These are phyloP conservation scores for Immersiella caudata DNA, from an alignment of 495 filamentous ascomycete genomes.

Conservation along the genomic window DNA sequence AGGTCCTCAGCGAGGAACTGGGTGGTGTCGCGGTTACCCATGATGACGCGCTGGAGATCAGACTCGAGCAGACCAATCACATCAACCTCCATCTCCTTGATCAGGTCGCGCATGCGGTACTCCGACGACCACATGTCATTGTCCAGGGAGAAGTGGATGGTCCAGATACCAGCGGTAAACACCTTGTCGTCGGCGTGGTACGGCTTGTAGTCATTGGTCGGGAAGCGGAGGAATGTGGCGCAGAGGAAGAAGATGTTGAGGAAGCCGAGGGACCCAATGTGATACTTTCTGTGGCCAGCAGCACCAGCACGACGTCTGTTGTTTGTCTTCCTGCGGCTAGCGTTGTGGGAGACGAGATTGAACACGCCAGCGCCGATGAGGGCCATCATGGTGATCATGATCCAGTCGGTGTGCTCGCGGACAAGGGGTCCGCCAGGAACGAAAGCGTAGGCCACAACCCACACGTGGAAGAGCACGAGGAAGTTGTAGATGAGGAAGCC, in stretches of 20 bases:
- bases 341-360: conserved; percentile 57
- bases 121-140: conserved; percentile 99
- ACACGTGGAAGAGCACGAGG: conserved; percentile 90
- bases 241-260: conserved; percentile 80
- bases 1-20: conserved; percentile 95
- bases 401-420: conserved; percentile 92
- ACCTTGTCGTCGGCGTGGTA: conserved; percentile 86
- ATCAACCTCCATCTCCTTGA: conserved; percentile 92
- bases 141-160: conserved; percentile 96
- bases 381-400: conserved; percentile 85
- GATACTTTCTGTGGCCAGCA: conserved; percentile 54
- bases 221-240: conserved; percentile 91
- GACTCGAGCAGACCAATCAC: conserved; percentile 92
- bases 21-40: conserved; percentile 97
- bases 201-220: conserved; percentile 85
- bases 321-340: conserved; percentile 19
- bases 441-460: conserved; percentile 98
- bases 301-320: conserved; percentile 28
- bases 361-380: conserved; percentile 85
- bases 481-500: conserved; percentile 90
- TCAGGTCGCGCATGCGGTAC: conserved; percentile 86
- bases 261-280: conserved; percentile 51
- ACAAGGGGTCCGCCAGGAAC: conserved; percentile 95
- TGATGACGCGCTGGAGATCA: conserved; percentile 97
- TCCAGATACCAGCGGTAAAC: conserved; percentile 96